Percentiles rank a stretch among this genome's conserved stretches.
These are phyloP conservation scores for Suillus plorans DNA, from an alignment of 768 basidiomycete genomes.

Conservation along the genomic window DNA sequence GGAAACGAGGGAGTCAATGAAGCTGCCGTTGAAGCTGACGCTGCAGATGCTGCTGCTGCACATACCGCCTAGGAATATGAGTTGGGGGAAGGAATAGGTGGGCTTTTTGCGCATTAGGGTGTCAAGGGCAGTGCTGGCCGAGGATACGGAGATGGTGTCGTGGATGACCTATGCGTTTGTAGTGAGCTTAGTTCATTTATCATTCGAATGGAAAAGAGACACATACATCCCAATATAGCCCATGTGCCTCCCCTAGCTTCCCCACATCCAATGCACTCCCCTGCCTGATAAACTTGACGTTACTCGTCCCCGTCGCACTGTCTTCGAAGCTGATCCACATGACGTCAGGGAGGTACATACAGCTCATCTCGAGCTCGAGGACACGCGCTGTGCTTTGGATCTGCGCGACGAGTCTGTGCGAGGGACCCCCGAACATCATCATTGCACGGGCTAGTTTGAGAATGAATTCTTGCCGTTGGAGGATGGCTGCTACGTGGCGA, in stretches of 20 bases:
- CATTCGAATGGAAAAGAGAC: background rate
- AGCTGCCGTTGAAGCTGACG: slow-evolving; percentile 70
- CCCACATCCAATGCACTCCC: slow-evolving; percentile 70
- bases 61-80: slow-evolving; percentile 71
- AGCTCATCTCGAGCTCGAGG: slow-evolving; percentile 69
- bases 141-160: slow-evolving; percentile 72
- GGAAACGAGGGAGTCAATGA: slow-evolving; percentile 71
- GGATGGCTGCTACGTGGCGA: slow-evolving; percentile 78
- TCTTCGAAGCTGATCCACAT: slow-evolving; percentile 86
- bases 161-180: slow-evolving; percentile 63
- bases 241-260: slow-evolving; percentile 70
- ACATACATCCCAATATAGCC: slow-evolving; percentile 71
- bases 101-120: slow-evolving; percentile 66
- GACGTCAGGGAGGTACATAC: slow-evolving; percentile 74
- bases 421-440: slow-evolving; percentile 88
- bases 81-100: slow-evolving; percentile 58
- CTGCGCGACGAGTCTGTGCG: slow-evolving; percentile 81
- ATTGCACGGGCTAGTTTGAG: slow-evolving; percentile 80
- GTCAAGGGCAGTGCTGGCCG: slow-evolving; percentile 71
- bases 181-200: background rate
- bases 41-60: slow-evolving; percentile 76
- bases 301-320: slow-evolving; percentile 72
- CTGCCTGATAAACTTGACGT: slow-evolving; percentile 78
- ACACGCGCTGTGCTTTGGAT: slow-evolving; percentile 77
- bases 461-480: slow-evolving; percentile 81